Evolutionary conservation across 2,329 filamentous ascomycete species (phyloP).

Genomic region (Aspergillus ustus): DNA sequence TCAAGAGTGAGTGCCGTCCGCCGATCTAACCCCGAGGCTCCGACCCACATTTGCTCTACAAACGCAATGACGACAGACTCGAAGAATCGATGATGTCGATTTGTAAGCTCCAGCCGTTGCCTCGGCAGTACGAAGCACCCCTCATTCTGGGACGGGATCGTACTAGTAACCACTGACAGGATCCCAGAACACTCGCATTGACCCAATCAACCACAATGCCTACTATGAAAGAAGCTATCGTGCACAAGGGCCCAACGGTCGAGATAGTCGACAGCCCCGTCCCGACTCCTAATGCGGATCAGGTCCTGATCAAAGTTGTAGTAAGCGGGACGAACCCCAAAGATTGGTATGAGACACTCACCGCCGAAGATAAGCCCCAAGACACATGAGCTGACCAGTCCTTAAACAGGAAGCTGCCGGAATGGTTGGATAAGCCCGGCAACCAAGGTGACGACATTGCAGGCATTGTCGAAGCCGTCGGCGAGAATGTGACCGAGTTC

Average conservation of each 20-base stretch:
- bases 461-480: slow-evolving; percentile 55
- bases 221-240: slow-evolving; percentile 17
- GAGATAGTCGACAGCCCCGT: slow-evolving; percentile 49
- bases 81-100: background rate
- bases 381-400: slow-evolving; percentile 8
- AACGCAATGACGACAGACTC: slow-evolving; percentile 1
- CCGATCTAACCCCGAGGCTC: background rate
- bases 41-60: background rate
- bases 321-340: slow-evolving; percentile 53
- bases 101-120: background rate
- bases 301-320: slow-evolving; percentile 48
- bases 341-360: slow-evolving; percentile 44
- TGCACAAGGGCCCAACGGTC: slow-evolving; percentile 25
- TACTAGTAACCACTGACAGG: too few relatives aligned
- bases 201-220: background rate
- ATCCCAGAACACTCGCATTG: background rate
- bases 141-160: too few relatives aligned
- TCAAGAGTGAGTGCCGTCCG: background rate
- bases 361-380: background rate
- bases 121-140: background rate
- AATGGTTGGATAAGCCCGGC: slow-evolving; percentile 11
- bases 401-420: slow-evolving; percentile 23
- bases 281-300: slow-evolving; percentile 41
- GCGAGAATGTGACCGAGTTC: slow-evolving; percentile 58
- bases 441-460: slow-evolving; percentile 52